Evolutionary conservation across 331 rosid genomes (phyloP).

Genomic region (Stylosanthes scabra): DNA sequence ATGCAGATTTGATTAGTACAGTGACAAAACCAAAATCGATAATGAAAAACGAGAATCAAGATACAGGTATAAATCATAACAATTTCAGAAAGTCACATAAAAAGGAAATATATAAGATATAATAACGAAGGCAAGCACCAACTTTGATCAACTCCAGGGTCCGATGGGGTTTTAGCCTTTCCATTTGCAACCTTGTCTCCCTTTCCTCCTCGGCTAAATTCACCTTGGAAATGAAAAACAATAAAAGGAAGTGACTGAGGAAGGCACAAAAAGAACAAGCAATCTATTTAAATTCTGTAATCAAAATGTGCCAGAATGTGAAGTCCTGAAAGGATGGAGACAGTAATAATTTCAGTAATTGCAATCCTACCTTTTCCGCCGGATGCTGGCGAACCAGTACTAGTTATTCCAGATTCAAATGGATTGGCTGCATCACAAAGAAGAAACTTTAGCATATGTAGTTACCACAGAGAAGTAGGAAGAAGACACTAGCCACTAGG

Average conservation of each 20-base stretch:
- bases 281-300: constrained; percentile 12
- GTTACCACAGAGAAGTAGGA: constrained; percentile 29
- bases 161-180: constrained; percentile 60
- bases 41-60: constrained; percentile 10
- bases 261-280: constrained; percentile 10
- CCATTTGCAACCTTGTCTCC: constrained; percentile 56
- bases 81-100: constrained; percentile 5
- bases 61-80: constrained; percentile 23
- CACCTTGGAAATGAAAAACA: constrained; percentile 41
- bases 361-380: constrained; percentile 55
- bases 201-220: constrained; percentile 61
- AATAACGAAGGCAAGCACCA: constrained; percentile 41
- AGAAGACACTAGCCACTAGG: constrained; percentile 8
- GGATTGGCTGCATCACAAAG: constrained; percentile 37
- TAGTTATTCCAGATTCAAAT: constrained; percentile 42
- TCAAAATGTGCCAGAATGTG: constrained; percentile 25
- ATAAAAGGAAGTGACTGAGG: constrained; percentile 17
- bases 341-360: constrained; percentile 45
- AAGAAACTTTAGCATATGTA: constrained; percentile 25
- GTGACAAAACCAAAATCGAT: constrained; percentile 11
- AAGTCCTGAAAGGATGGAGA: constrained; percentile 23
- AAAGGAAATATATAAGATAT: constrained; percentile 9
- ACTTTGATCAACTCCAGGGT: constrained; percentile 70
- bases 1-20: background rate
- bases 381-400: constrained; percentile 41